Evolutionary conservation across 306 rosid genomes (phyloP).

Genomic region (Heteromeles arbutifolia): DNA sequence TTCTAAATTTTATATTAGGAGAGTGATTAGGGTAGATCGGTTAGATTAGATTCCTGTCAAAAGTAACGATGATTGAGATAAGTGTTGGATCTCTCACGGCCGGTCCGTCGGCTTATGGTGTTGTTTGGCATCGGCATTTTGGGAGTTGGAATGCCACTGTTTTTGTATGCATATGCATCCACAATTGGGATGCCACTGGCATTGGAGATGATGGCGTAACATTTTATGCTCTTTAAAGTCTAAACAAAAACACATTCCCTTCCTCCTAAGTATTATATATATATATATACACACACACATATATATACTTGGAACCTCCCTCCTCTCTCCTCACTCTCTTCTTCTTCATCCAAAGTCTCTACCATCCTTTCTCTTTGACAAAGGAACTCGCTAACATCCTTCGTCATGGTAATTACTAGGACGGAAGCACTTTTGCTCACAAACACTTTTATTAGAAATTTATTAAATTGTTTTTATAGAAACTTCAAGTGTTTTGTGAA

Average conservation of each 20-base stretch:
- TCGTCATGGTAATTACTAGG: neutral
- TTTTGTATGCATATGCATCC: neutral
- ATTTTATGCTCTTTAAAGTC: neutral
- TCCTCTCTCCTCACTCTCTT: neutral
- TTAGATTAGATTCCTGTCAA: neutral
- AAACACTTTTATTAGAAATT: neutral
- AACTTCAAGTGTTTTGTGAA: too few species aligned
- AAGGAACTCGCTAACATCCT: neutral
- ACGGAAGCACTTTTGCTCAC: neutral
- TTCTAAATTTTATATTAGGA: too few species aligned
- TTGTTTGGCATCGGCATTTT: neutral
- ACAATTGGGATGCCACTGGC: neutral
- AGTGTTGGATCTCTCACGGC: slow-evolving; percentile 3
- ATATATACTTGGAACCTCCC: neutral
- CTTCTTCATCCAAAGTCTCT: neutral
- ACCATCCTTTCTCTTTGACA: neutral
- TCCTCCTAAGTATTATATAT: neutral
- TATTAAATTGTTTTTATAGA: too few species aligned
- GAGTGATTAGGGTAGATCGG: too few species aligned
- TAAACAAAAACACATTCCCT: too few species aligned
- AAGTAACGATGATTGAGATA: neutral
- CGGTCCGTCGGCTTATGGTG: slow-evolving; percentile 1
- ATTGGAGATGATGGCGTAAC: neutral
- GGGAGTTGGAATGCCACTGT: neutral
- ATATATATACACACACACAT: too few species aligned